Evolutionary conservation across 345 rosid species (phyloP).

Genomic region (Syzygium oleosum): DNA sequence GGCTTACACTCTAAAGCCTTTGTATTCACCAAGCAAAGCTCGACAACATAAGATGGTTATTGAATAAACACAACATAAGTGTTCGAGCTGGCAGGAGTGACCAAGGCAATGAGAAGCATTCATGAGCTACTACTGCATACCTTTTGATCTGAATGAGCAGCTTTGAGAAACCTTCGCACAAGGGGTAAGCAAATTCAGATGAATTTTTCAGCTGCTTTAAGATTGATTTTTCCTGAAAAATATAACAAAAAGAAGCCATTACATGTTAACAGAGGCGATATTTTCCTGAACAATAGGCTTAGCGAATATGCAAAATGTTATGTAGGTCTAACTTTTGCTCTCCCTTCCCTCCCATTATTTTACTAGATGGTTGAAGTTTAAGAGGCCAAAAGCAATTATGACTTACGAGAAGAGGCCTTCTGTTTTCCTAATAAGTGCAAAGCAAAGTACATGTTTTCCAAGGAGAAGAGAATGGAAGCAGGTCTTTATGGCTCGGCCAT

Average conservation of each 20-base stretch:
- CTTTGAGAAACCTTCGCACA: constrained; percentile 87
- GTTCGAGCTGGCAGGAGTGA: constrained; percentile 56
- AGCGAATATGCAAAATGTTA: too few relatives aligned
- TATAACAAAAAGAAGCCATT: constrained; percentile 10
- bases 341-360: too few relatives aligned
- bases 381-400: not conserved
- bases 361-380: not conserved
- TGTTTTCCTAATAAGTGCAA: not conserved
- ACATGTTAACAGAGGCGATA: not conserved
- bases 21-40: constrained; percentile 65
- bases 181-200: constrained; percentile 72
- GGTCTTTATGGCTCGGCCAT: not conserved
- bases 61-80: too few relatives aligned
- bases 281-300: not conserved
- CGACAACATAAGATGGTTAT: constrained; percentile 74
- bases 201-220: constrained; percentile 65
- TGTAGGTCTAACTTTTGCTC: not conserved
- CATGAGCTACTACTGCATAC: constrained; percentile 11
- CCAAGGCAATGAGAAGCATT: not conserved
- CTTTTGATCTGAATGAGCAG: constrained; percentile 72
- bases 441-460: not conserved
- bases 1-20: constrained; percentile 65
- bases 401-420: not conserved
- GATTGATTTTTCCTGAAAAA: constrained; percentile 62
- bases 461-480: not conserved